Base-by-base conservation (phyloP, 345 rosid species). In the Abelmoschus esculentus region DNA sequence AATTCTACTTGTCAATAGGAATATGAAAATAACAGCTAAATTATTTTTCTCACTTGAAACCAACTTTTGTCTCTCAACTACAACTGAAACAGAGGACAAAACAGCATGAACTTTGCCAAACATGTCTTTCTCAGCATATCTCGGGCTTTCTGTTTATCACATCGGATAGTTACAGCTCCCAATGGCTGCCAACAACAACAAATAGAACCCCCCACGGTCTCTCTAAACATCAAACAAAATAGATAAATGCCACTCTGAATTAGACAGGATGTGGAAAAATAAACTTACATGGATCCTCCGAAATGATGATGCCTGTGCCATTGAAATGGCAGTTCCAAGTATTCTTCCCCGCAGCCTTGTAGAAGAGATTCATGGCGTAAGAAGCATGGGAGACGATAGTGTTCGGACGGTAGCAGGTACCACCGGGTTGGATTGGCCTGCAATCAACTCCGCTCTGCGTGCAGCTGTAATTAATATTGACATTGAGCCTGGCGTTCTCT, bases 301-400 rank as follows among this genome's bases (percentile, higher is more conserved):
- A 3, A 49, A 79, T 11, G 7, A 74, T 46, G 17, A 57, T 57
- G 17, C 74, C 81, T 19, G 81, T 73, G 63, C 74, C 75, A 38
- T 75, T 67, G 62, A 82, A 79, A 46, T 79, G 80, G 15, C 85
- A 79, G 66, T 59, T 50, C 72, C 73, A 75, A 17, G 52, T 52
- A 13, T 70, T 64, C 53, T 70, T 70, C 22, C 81, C 74, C 5
- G 76, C 55, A 26, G 72, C 34, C 34, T 65, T 72, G 70, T 77
- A 82, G 57, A 65, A 82, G 66, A 77, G 78, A 77, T 82, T 79
- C 83, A 79, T 82, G 13, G 75, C 70, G 22, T 66, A 82, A 42
- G 85, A 81, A 36, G 84, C 84, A 64, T 73, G 84, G 2, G 80
- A 75, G 44, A 77, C 42, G 1, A 36, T 29, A 12, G 49, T 75